phyloP scores from a whole-genome alignment of 305 asterid genomes.

The Ajuga reptans region DNA sequence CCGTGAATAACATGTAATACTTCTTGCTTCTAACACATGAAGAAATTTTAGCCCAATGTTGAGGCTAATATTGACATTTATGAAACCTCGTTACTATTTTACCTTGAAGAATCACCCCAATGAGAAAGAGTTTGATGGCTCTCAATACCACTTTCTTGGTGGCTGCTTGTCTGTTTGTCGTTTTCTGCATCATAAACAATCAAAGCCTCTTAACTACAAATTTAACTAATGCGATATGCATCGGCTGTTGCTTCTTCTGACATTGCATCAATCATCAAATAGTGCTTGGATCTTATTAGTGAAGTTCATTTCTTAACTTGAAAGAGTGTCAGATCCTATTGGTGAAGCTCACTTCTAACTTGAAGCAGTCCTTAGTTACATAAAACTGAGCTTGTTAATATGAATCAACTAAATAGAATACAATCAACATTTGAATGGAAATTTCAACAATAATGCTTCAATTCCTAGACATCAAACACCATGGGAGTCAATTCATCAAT shows the following conservation, averaged over 20 bases:
- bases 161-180: constrained; percentile 48
- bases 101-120: constrained; percentile 85
- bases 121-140: constrained; percentile 52
- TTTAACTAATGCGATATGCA: background rate
- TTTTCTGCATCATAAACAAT: constrained; percentile 43
- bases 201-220: constrained; percentile 8
- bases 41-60: background rate
- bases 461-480: background rate
- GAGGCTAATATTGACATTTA: constrained; percentile 8
- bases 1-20: background rate
- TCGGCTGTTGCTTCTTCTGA: background rate
- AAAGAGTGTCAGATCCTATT: background rate
- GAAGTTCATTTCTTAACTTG: background rate
- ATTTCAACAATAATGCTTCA: background rate
- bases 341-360: background rate
- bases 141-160: constrained; percentile 57
- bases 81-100: background rate
- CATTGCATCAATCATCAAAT: background rate
- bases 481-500: background rate
- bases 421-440: background rate
- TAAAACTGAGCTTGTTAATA: background rate
- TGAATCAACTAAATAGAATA: background rate
- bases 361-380: background rate
- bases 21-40: background rate
- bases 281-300: background rate